phyloP scores from a whole-genome alignment of 1,139 yeast species.

The Kodamaea arcana region DNA sequence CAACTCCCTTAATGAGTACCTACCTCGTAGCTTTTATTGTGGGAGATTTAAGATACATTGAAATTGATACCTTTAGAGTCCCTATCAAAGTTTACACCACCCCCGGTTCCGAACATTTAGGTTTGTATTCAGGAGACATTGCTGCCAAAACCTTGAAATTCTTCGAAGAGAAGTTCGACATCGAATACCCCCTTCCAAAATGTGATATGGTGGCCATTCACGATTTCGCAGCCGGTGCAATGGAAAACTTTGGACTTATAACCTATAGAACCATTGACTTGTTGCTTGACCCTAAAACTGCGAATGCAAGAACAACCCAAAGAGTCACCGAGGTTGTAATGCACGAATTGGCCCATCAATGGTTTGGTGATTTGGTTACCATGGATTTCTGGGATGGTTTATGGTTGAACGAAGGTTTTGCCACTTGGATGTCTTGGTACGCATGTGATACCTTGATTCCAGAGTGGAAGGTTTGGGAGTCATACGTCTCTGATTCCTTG shows the following conservation, averaged over 20 bases:
- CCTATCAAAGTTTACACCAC: slow-evolving; percentile 56
- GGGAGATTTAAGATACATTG: slow-evolving; percentile 32
- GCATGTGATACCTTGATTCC: slow-evolving; percentile 58
- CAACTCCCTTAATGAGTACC: slow-evolving; percentile 18
- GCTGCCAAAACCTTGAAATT: slow-evolving; percentile 51
- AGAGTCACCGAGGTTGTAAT: slow-evolving; percentile 57
- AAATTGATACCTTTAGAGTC: slow-evolving; percentile 24
- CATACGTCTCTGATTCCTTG: slow-evolving; percentile 48
- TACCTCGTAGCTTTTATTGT: slow-evolving; percentile 27
- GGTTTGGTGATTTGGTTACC: slow-evolving; percentile 62
- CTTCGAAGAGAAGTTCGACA: slow-evolving; percentile 49
- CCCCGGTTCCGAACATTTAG: slow-evolving; percentile 48
- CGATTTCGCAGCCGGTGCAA: slow-evolving; percentile 56
- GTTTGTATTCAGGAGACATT: slow-evolving; percentile 46
- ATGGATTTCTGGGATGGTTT: slow-evolving; percentile 66
- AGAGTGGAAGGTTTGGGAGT: slow-evolving; percentile 56
- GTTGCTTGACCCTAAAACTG: slow-evolving; percentile 42
- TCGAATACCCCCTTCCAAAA: slow-evolving; percentile 58
- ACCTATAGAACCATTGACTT: slow-evolving; percentile 54
- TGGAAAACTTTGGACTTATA: slow-evolving; percentile 60
- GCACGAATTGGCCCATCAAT: slow-evolving; percentile 63
- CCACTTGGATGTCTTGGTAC: slow-evolving; percentile 74
- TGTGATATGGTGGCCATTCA: slow-evolving; percentile 56
- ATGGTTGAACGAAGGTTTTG: slow-evolving; percentile 63
- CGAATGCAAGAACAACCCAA: slow-evolving; percentile 43